Evolutionary conservation across 345 rosid species (phyloP), one percentile per base, ranked within the genome.

Genomic region (Brassica juncea): DNA sequence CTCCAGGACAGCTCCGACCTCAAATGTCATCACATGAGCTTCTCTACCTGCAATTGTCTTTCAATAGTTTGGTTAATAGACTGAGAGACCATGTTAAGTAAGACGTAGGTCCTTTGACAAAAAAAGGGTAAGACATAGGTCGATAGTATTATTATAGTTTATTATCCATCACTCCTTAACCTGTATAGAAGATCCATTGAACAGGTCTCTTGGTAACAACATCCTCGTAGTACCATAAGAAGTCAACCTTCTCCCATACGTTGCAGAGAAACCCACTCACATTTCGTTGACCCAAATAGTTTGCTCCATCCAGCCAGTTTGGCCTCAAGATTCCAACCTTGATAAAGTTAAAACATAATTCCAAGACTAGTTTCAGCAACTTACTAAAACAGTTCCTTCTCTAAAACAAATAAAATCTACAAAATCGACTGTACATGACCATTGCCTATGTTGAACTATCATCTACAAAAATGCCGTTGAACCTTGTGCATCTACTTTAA

Each of bases 21-120:
- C 91, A 76, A 86, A 90, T 72, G 92, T 89, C 88, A 87, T 87
- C 55, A 88, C 89, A 87, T 89, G 90, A 73, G 87, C 88, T 30
- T 71, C 80, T 8, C 78, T 75, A 9, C 90, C 94, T 85, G 74
- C 69, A 80, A 55, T 47, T 6, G 60, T 60, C 2, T 66, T 37
- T 57, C 77, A 57, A 14, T 16, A 61, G 31, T 42, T 58, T 72
- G 5, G 21, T 28, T 63, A 37, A 68, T 15, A 7, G 42, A n/a
- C 35, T 39, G 34, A 71, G 14, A 23, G 34, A 39, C 44, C 6
- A 68, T 52, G 3, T 64, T 31, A 58, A 47, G 27, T 1, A 62
- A 28, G 19, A 6, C 37, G 39, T 66, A 66, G 12, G 60, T 78
- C 52, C 21, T 39, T 39, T 9, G 47, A 39, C 47, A 39, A 37